Conservation (phyloP, 2,329 filamentous ascomycete genomes). For the Coniochaeta ligniaria region DNA sequence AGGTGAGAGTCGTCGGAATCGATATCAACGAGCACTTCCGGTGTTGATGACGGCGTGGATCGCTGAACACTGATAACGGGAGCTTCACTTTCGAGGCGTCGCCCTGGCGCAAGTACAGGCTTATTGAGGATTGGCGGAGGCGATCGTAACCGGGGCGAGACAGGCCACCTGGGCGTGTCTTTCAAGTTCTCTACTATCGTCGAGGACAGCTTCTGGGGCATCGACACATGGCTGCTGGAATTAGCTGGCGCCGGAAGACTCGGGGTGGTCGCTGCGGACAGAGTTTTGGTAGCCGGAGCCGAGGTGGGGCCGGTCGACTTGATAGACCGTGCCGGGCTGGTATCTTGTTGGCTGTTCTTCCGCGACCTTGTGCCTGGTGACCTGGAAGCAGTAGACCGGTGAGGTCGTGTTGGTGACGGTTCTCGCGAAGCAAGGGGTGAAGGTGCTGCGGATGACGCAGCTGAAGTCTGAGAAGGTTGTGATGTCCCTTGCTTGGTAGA, state of each 20-base stretch:
- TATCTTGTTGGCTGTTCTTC: constrained; percentile 58
- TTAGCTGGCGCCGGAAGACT: constrained; percentile 55
- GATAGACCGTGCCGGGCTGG: constrained; percentile 51
- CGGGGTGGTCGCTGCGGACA: constrained; percentile 63
- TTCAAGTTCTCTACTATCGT: constrained; percentile 35
- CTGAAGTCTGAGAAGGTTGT: constrained; percentile 14
- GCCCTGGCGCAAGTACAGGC: constrained; percentile 34
- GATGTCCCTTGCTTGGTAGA: constrained; percentile 8
- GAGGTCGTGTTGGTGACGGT: constrained; percentile 36
- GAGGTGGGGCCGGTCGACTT: constrained; percentile 50
- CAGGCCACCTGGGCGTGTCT: constrained; percentile 64
- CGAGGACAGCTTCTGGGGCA: constrained; percentile 54
- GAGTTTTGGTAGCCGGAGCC: constrained; percentile 55
- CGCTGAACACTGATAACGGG: constrained; percentile 47
- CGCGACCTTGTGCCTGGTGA: constrained; percentile 44
- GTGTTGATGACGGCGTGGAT: constrained; percentile 34
- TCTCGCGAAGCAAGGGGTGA: constrained; percentile 33
- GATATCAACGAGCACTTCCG: constrained; percentile 36
- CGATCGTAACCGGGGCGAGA: constrained; percentile 70
- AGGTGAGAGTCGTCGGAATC: constrained; percentile 44
- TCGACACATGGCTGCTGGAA: constrained; percentile 50
- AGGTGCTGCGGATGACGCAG: constrained; percentile 18
- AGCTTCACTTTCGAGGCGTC: constrained; percentile 41
- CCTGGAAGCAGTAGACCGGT: constrained; percentile 16
- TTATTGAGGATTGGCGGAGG: constrained; percentile 56